These are phyloP conservation scores for Stephanodiscus triporus DNA, from an alignment of 108 stramenopile genomes.

Conservation along the genomic window DNA sequence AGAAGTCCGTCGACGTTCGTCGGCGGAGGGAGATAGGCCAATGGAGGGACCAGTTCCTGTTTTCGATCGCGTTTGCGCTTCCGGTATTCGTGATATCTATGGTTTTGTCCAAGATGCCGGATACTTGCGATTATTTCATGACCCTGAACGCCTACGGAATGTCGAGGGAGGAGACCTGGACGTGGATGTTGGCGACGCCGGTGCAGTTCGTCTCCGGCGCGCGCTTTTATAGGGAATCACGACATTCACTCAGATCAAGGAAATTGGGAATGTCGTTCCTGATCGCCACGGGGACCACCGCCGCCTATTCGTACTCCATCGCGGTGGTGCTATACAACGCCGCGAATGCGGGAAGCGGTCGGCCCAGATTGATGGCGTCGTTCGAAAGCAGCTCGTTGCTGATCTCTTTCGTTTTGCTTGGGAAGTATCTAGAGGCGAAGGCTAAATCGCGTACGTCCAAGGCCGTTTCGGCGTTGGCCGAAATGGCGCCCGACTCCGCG, in stretches of 20 bases:
- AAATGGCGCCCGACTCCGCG: conserved; percentile 52
- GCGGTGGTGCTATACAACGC: conserved; percentile 53
- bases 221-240: conserved; percentile 78
- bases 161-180: conserved; percentile 51
- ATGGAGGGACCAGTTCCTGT: conserved; percentile 54
- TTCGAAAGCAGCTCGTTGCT: conserved; percentile 78
- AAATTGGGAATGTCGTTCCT: conserved; percentile 85
- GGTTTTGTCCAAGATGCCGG: conserved; percentile 39
- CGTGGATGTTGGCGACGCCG: conserved; percentile 72
- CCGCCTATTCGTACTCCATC: conserved; percentile 76
- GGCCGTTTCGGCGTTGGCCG: conserved; percentile 52
- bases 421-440: conserved; percentile 78
- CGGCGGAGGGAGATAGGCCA: conserved; percentile 44
- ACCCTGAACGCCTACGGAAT: conserved; percentile 21
- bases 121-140: conserved; percentile 32
- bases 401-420: conserved; percentile 75
- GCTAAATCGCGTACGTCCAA: conserved; percentile 47
- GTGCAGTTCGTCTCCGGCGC: conserved; percentile 82
- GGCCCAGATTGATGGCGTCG: conserved; percentile 55
- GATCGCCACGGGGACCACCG: conserved; percentile 81
- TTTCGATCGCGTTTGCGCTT: conserved; percentile 51
- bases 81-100: conserved; percentile 64
- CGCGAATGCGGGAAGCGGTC: conserved; percentile 13
- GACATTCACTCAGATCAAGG: conserved; percentile 53
- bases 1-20: conserved; percentile 45